Evolutionary conservation across 1,139 yeast genomes (phyloP), one percentile per base, ranked within the genome.

Genomic region (Candida sojae): DNA sequence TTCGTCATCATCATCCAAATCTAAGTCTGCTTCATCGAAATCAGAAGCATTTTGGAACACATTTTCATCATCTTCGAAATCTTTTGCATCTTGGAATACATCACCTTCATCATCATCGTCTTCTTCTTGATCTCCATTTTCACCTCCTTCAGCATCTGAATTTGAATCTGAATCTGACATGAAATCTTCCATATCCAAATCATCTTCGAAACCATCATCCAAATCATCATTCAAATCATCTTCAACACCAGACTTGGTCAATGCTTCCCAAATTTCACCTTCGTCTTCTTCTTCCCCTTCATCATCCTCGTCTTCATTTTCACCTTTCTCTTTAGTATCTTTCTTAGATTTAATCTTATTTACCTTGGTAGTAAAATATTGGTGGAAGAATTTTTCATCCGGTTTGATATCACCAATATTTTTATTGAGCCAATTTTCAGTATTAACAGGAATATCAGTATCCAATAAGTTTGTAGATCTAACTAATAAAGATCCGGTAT

Each of bases 361-460:
- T 52, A 77, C 78, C 62, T 86, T 85, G 33, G 80, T 74, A 29
- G 84, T 75, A 68, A 93, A 93, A 70, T 92, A 93, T 64, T 90
- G 92, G 67, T 86, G 83, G 79, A 91, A 91, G 71, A 93, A 93
- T 60, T 81, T 73, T 64, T 95, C 99, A 54, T 92, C 96, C 1
- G 96, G 96, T 55, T 81, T 86, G 45, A 93, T 78, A 48, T 86
- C 86, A 36, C 77, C 78, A 4, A 79, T 75, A 57, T 78, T 82
- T 66, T 81, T 83, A 53, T 77, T 73, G 48, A 86, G 70, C 98
- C 98, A 93, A 64, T 91, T 86, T 56, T 85, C 83, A 3, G 93
- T 79, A 61, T 91, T 92, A 5, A 81, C 95, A 2, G 97, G 96
- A 13, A 79, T 61, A 42, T 75, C 81, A 2, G 64, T 63, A 47